Evolutionary conservation across 2,329 filamentous ascomycete genomes (phyloP).

Genomic region (Nothopassalora personata): DNA sequence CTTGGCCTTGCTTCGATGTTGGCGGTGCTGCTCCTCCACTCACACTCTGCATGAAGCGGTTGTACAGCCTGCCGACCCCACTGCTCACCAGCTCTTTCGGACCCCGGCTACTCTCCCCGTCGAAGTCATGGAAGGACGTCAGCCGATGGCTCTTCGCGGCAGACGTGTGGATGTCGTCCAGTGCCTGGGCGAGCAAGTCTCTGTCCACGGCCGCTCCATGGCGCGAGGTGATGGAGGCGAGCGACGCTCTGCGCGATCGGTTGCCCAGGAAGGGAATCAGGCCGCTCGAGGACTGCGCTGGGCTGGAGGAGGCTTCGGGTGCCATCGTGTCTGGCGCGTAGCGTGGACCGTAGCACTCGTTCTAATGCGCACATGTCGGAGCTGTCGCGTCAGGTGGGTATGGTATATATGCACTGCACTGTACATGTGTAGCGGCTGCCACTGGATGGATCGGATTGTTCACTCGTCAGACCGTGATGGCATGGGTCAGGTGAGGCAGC

Average conservation of each 20-base stretch:
- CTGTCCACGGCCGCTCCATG: constrained; percentile 50
- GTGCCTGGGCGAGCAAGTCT: constrained; percentile 67
- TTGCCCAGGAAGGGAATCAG: constrained; percentile 29
- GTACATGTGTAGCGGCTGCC: not conserved
- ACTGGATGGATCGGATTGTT: not conserved
- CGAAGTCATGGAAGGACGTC: constrained; percentile 92
- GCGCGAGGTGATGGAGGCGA: constrained; percentile 36
- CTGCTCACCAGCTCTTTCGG: constrained; percentile 35
- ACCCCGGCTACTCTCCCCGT: constrained; percentile 55
- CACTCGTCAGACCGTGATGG: not conserved
- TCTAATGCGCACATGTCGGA: not conserved
- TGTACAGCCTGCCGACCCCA: constrained; percentile 76
- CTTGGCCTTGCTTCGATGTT: constrained; percentile 18
- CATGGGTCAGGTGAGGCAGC: not conserved
- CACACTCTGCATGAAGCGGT: constrained; percentile 57
- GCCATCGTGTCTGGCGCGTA: constrained; percentile 19
- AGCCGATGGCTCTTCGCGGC: constrained; percentile 80
- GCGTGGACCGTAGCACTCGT: not conserved
- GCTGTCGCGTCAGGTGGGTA: not conserved
- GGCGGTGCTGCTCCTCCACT: constrained; percentile 16
- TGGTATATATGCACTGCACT: not conserved
- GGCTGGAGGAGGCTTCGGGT: constrained; percentile 23
- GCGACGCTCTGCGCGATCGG: constrained; percentile 34
- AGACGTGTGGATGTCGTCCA: constrained; percentile 82
- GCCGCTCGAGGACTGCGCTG: constrained; percentile 24